Percentiles rank a stretch among this genome's conserved stretches.
Evolutionary conservation across 306 rosid species (phyloP).

Genomic region (Hippophae gyantsensis): DNA sequence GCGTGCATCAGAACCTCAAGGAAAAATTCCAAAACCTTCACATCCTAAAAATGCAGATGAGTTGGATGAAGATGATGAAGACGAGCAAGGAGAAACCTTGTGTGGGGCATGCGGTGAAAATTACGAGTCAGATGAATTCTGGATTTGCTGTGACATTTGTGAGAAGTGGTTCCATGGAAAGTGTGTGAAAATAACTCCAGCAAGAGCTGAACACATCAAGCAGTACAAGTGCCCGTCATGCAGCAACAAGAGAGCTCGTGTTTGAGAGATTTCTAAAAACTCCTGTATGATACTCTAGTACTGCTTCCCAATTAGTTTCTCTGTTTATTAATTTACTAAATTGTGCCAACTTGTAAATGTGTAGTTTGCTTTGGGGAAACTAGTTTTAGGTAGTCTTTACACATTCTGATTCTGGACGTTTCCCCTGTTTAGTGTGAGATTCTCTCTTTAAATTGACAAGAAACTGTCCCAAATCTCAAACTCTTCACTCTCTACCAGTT

Average conservation of each 20-base stretch:
- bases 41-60: conserved; percentile 52
- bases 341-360: conserved; percentile 25
- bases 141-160: conserved; percentile 92
- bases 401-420: no score
- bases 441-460: no score
- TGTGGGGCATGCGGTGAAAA: conserved; percentile 90
- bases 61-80: conserved; percentile 65
- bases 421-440: no score
- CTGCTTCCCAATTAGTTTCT: conserved; percentile 23
- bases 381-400: conserved; percentile 1
- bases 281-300: neutral
- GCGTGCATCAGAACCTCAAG: conserved; percentile 48
- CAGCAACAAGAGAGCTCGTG: conserved; percentile 79
- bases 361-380: conserved; percentile 26
- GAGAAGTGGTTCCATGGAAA: conserved; percentile 95
- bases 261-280: conserved; percentile 17
- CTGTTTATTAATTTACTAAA: conserved; percentile 9
- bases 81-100: conserved; percentile 78
- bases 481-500: no score
- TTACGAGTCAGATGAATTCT: conserved; percentile 75
- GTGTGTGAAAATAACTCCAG: conserved; percentile 90
- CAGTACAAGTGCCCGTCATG: conserved; percentile 95
- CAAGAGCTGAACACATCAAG: conserved; percentile 86
- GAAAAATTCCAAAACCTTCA: conserved; percentile 31
- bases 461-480: no score